A percentile compares a stretch with the other conserved stretches of the same genome.
Evolutionary conservation across 176 grass and related monocot genomes (phyloP).

Genomic region (Bonia amplexicaulis): DNA sequence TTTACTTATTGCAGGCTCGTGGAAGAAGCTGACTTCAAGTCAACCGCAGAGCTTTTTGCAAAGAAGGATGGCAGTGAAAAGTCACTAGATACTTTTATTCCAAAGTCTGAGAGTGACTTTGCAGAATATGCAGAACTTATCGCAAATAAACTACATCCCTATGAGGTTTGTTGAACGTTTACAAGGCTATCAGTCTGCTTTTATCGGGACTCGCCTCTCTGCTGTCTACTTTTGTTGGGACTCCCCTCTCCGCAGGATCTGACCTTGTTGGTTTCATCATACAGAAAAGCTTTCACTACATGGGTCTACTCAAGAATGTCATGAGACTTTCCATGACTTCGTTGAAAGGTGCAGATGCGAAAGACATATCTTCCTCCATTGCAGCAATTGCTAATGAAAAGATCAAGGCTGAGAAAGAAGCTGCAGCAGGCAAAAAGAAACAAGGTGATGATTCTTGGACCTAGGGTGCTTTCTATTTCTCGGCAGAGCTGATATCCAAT

Average conservation of each 20-base stretch:
- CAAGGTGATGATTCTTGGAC: slow-evolving; percentile 37
- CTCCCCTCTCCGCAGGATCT: not conserved
- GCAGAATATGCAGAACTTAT: slow-evolving; percentile 75
- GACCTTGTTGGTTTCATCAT: slow-evolving; percentile 1
- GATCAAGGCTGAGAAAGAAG: slow-evolving; percentile 68
- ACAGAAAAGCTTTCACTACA: slow-evolving; percentile 93
- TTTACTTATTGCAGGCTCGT: slow-evolving; percentile 52
- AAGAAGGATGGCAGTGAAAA: slow-evolving; percentile 60
- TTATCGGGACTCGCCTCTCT: not conserved
- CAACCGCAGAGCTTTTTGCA: slow-evolving; percentile 72
- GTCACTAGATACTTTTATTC: slow-evolving; percentile 73
- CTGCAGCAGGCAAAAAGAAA: slow-evolving; percentile 71
- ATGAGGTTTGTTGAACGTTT: slow-evolving; percentile 49
- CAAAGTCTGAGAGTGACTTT: slow-evolving; percentile 79
- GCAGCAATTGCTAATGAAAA: slow-evolving; percentile 88
- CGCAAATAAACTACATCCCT: slow-evolving; percentile 59
- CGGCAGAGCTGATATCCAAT: not conserved
- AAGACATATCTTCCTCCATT: slow-evolving; percentile 75
- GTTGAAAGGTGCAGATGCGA: slow-evolving; percentile 75
- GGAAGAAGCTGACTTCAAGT: slow-evolving; percentile 89
- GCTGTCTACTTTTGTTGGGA: not conserved
- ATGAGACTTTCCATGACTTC: slow-evolving; percentile 57
- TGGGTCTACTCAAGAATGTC: slow-evolving; percentile 67
- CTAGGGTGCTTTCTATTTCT: not conserved
- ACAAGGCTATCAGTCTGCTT: not conserved